These are phyloP conservation scores for Leccinum imitatum DNA, from an alignment of 768 basidiomycete species.

Conservation along the genomic window DNA sequence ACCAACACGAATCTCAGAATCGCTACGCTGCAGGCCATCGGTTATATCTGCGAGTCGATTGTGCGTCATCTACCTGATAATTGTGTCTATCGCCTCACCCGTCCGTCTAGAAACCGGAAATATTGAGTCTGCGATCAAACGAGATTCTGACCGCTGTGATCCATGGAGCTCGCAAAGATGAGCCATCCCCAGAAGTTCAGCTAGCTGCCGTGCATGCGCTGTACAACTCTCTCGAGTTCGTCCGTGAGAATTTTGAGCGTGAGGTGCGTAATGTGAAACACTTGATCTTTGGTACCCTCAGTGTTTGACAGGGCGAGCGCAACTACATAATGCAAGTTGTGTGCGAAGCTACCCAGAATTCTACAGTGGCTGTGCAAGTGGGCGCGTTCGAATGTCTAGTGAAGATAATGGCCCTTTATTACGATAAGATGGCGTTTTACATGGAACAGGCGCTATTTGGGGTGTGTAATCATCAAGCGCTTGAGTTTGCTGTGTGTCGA, in stretches of 20 bases:
- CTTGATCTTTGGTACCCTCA: conserved; percentile 1
- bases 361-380: conserved; percentile 81
- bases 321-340: conserved; percentile 99
- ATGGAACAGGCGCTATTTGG: conserved; percentile 99
- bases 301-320: conserved; percentile 76
- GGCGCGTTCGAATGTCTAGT: conserved; percentile 95
- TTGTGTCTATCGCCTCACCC: conserved; percentile 5
- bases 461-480: conserved; percentile 47
- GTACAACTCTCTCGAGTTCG: conserved; percentile 95
- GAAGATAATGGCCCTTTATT: conserved; percentile 95
- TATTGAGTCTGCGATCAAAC: conserved; percentile 85
- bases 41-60: conserved; percentile 95
- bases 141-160: conserved; percentile 99
- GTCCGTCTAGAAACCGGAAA: conserved; percentile 78
- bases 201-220: conserved; percentile 90
- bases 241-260: conserved; percentile 95
- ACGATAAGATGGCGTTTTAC: conserved; percentile 98
- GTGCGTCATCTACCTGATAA: conserved; percentile 50
- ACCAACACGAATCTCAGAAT: conserved; percentile 74
- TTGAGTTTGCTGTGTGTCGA: conserved; percentile 12
- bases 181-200: conserved; percentile 88
- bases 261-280: conserved; percentile 59
- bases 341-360: conserved; percentile 94
- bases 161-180: conserved; percentile 96
- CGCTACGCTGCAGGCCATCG: conserved; percentile 91